These are phyloP conservation scores for Drosera spatulata DNA, from an alignment of 179 eudicot species.

Conservation along the genomic window DNA sequence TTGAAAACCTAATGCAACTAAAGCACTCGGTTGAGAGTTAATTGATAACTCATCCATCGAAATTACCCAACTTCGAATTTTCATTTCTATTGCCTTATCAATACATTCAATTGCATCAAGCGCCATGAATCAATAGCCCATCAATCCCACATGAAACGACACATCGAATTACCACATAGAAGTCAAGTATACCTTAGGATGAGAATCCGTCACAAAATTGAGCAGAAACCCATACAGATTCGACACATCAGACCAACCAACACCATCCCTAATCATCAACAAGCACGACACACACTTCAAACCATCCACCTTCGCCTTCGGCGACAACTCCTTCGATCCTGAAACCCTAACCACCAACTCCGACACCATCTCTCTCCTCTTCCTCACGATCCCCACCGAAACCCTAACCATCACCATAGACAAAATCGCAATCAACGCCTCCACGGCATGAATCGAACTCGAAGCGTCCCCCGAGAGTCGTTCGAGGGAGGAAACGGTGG, in stretches of 20 bases:
- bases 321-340: conserved; percentile 15
- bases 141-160: too few species aligned
- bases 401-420: conserved; percentile 32
- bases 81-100: too few species aligned
- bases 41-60: too few species aligned
- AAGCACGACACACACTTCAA: conserved; percentile 40
- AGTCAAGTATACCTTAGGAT: conserved; percentile 34
- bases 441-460: conserved; percentile 16
- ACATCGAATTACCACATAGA: not conserved
- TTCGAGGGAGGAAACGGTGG: conserved; percentile 59
- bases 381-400: conserved; percentile 23
- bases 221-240: conserved; percentile 36
- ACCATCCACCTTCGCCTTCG: conserved; percentile 24
- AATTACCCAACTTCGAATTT: too few species aligned
- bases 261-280: conserved; percentile 31
- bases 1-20: too few species aligned
- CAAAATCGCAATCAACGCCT: conserved; percentile 42
- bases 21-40: too few species aligned
- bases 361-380: conserved; percentile 25
- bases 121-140: too few species aligned
- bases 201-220: conserved; percentile 31
- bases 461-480: conserved; percentile 20
- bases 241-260: conserved; percentile 36
- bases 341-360: conserved; percentile 33
- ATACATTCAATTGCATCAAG: too few species aligned